A percentile compares a stretch with the other conserved stretches of the same genome.
Evolutionary conservation across 805 yeast species (phyloP).

Genomic region (Kuraishia ogatae): DNA sequence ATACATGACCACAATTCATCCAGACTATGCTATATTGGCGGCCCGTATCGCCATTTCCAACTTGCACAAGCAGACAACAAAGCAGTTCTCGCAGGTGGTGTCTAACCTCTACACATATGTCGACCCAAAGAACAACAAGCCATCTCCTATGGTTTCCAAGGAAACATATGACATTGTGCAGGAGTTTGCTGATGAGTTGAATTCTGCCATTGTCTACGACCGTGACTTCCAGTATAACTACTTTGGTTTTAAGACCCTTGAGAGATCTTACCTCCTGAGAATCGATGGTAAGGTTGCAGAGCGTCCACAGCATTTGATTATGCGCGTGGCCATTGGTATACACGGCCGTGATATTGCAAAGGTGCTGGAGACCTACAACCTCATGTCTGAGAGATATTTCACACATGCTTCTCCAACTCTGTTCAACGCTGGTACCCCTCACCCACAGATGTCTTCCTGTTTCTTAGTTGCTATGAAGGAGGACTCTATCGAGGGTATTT

Average conservation of each 20-base stretch:
- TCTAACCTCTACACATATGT: constrained; percentile 66
- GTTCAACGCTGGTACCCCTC: constrained; percentile 86
- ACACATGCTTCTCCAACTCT: constrained; percentile 95
- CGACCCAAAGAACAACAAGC: constrained; percentile 70
- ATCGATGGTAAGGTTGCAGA: constrained; percentile 64
- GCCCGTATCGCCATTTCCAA: constrained; percentile 94
- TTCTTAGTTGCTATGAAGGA: constrained; percentile 86
- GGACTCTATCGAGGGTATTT: constrained; percentile 94
- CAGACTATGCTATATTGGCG: constrained; percentile 93
- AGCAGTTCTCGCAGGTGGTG: constrained; percentile 72
- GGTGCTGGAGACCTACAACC: constrained; percentile 74
- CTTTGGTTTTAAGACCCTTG: constrained; percentile 89
- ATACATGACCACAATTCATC: constrained; percentile 93
- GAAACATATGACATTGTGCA: constrained; percentile 55
- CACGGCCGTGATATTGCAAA: constrained; percentile 60
- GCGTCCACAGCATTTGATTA: constrained; percentile 83
- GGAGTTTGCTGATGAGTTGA: constrained; percentile 57
- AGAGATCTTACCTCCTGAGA: constrained; percentile 73
- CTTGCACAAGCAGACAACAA: constrained; percentile 89
- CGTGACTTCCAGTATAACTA: constrained; percentile 75
- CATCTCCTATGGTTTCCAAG: constrained; percentile 61
- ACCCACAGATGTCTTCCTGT: constrained; percentile 84
- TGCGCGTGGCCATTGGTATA: constrained; percentile 90
- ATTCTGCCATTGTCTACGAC: constrained; percentile 58
- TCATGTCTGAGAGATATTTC: constrained; percentile 82